Evolutionary conservation across 495 filamentous ascomycete genomes (phyloP).

Genomic region (Penicillium bovifimosum): DNA sequence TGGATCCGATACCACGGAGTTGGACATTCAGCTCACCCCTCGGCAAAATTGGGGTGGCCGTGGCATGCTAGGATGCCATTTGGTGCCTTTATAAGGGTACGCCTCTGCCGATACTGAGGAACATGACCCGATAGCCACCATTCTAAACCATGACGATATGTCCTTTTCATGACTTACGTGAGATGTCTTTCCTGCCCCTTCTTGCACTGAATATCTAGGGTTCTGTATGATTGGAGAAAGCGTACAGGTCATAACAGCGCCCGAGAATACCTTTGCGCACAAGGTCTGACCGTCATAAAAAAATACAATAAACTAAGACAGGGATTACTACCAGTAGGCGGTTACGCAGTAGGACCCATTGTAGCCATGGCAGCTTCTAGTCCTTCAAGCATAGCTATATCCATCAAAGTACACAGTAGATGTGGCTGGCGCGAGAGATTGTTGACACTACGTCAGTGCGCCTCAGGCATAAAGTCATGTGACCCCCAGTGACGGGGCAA

Average conservation of each 20-base stretch:
- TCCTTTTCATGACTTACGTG: conserved; percentile 10
- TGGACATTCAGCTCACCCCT: conserved; percentile 67
- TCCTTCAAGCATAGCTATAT: neutral
- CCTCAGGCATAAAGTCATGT: conserved; percentile 37
- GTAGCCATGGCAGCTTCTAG: neutral
- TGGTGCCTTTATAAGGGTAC: conserved; percentile 57
- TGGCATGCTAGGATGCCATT: conserved; percentile 82
- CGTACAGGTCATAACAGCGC: neutral
- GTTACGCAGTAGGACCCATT: neutral
- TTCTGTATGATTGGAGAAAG: neutral
- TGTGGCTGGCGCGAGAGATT: neutral
- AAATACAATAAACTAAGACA: neutral
- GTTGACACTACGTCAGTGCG: conserved; percentile 24
- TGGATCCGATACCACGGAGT: conserved; percentile 40
- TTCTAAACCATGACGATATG: conserved; percentile 3
- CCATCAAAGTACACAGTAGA: neutral
- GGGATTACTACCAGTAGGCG: neutral
- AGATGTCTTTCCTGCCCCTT: neutral
- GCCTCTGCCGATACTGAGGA: neutral
- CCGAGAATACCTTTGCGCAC: neutral
- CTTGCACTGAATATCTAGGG: neutral
- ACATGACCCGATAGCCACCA: neutral
- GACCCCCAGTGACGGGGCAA: conserved; percentile 38
- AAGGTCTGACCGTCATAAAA: neutral
- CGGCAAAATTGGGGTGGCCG: conserved; percentile 80